These are phyloP conservation scores for Blepharisma japonicum DNA, from an alignment of 73 alveolate genomes.

Conservation along the genomic window DNA sequence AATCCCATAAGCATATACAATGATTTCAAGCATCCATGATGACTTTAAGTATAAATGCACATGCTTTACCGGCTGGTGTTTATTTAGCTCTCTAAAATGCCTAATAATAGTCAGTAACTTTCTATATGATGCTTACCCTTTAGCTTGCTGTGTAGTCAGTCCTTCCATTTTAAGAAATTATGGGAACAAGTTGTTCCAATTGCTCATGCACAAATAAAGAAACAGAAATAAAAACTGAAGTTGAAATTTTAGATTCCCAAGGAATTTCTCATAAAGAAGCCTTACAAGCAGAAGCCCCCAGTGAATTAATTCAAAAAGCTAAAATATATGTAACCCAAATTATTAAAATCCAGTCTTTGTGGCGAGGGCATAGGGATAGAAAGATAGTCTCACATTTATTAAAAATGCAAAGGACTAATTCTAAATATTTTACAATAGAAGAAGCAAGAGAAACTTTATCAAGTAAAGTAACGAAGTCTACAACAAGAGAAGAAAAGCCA, in stretches of 20 bases:
- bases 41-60: not conserved
- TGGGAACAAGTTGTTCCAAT: too few species aligned
- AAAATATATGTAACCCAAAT: not conserved
- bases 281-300: too few species aligned
- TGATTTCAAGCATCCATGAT: not conserved
- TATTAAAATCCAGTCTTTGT: not conserved
- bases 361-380: too few species aligned
- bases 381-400: too few species aligned
- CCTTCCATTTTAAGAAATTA: too few species aligned
- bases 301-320: too few species aligned
- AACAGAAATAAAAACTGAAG: too few species aligned
- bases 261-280: too few species aligned
- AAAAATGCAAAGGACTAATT: too few species aligned
- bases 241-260: too few species aligned
- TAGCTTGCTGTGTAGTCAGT: too few species aligned
- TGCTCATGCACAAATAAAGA: too few species aligned
- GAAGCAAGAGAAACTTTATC: conserved; percentile 40
- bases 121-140: not conserved
- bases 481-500: conserved; percentile 51
- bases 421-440: conserved; percentile 44
- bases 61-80: not conserved
- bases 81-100: not conserved
- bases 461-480: conserved; percentile 11
- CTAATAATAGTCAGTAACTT: not conserved
- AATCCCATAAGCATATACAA: conserved; percentile 26